phyloP scores from a whole-genome alignment of 805 yeast genomes.

The Blastobotrys mokoenaii region DNA sequence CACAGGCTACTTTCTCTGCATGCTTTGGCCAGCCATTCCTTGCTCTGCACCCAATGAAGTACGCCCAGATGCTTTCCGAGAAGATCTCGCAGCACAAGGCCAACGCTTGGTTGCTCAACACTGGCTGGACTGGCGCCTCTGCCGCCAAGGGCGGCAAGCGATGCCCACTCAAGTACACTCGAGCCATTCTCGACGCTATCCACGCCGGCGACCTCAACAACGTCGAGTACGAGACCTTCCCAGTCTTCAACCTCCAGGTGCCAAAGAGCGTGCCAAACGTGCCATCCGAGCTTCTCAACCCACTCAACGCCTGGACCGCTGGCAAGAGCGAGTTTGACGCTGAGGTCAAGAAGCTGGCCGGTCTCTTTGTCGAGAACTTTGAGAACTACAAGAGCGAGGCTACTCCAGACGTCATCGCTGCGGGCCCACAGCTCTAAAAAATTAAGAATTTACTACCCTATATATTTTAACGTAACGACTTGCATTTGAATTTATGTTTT shows the following conservation, averaged over 20 bases:
- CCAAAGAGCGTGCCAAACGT: conserved; percentile 79
- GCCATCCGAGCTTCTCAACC: conserved; percentile 79
- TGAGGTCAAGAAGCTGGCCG: conserved; percentile 62
- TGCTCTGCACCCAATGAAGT: conserved; percentile 95
- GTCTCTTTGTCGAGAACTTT: conserved; percentile 78
- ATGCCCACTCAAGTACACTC: conserved; percentile 94
- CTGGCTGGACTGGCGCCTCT: conserved; percentile 98
- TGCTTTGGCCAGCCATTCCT: conserved; percentile 99
- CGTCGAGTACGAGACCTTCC: conserved; percentile 76
- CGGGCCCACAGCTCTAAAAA: conserved; percentile 64
- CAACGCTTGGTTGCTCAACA: conserved; percentile 91
- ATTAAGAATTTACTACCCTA: neutral
- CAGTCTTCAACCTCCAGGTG: conserved; percentile 76
- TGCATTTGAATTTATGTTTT: neutral
- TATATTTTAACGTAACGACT: neutral
- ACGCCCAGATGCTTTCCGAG: conserved; percentile 91
- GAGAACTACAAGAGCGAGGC: conserved; percentile 75
- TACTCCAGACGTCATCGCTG: conserved; percentile 79
- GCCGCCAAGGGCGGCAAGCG: conserved; percentile 92
- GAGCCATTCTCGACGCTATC: conserved; percentile 90
- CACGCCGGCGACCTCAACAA: conserved; percentile 82
- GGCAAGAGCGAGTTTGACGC: conserved; percentile 43
- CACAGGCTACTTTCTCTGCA: conserved; percentile 95
- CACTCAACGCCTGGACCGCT: conserved; percentile 69
- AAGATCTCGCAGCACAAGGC: conserved; percentile 85